phyloP scores from a whole-genome alignment of 805 yeast genomes.

The Spencermartinsiella europaea region DNA sequence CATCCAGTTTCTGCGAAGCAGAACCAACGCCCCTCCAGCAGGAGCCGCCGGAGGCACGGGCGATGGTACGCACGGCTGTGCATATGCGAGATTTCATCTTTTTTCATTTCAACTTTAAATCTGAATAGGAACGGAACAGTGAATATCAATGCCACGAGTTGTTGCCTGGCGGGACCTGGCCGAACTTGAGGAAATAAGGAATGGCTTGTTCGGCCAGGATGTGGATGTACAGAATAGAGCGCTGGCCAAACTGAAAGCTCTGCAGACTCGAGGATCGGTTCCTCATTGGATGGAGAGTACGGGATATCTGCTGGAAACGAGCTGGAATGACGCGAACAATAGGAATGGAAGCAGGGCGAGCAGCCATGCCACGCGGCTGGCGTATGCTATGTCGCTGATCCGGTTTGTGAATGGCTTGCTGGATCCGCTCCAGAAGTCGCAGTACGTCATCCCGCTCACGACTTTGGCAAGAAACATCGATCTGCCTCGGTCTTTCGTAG shows the following conservation, averaged over 20 bases:
- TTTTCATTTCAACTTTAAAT: too few relatives aligned
- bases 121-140: too few relatives aligned
- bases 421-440: slow-evolving; percentile 80
- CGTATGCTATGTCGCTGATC: slow-evolving; percentile 69
- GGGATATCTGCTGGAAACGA: slow-evolving; percentile 48
- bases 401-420: slow-evolving; percentile 87
- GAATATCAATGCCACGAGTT: too few relatives aligned
- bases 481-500: slow-evolving; percentile 81
- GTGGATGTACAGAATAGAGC: slow-evolving; percentile 38
- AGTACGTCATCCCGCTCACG: slow-evolving; percentile 73
- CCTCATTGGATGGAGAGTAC: slow-evolving; percentile 75
- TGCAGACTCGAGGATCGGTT: slow-evolving; percentile 53
- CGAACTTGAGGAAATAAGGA: slow-evolving; percentile 33
- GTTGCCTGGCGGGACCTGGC: slow-evolving; percentile 46
- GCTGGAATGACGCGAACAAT: slow-evolving; percentile 33
- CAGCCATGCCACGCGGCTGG: slow-evolving; percentile 39
- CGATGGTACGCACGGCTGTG: too few relatives aligned
- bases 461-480: slow-evolving; percentile 61
- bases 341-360: slow-evolving; percentile 30
- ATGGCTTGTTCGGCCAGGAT: slow-evolving; percentile 45
- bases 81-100: too few relatives aligned
- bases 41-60: too few relatives aligned
- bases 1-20: too few relatives aligned
- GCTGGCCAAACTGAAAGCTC: slow-evolving; percentile 47
- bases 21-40: too few relatives aligned